Conservation (phyloP, 2,329 filamentous ascomycete genomes). For the Pseudocercospora musae region DNA sequence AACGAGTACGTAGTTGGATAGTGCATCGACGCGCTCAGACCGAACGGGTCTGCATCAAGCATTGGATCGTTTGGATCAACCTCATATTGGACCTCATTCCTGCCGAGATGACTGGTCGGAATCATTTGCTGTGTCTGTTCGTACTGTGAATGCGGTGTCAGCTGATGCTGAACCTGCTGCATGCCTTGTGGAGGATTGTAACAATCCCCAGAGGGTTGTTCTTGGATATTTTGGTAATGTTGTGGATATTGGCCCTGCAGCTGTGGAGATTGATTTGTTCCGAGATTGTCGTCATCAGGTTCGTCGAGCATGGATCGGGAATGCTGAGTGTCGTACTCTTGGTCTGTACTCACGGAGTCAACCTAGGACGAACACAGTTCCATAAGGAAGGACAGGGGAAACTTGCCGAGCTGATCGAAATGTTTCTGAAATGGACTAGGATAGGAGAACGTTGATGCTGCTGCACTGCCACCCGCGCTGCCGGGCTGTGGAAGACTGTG, state of each 20-base stretch:
- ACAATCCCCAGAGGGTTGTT: slow-evolving; percentile 24
- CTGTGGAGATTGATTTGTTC: slow-evolving; percentile 19
- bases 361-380: slow-evolving; percentile 65
- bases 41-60: slow-evolving; percentile 90
- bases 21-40: slow-evolving; percentile 82
- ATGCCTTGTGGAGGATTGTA: slow-evolving; percentile 21
- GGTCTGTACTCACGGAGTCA: slow-evolving; percentile 73
- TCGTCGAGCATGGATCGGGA: slow-evolving; percentile 66
- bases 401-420: slow-evolving; percentile 92
- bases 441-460: slow-evolving; percentile 59
- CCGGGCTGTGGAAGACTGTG: slow-evolving; percentile 30
- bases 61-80: slow-evolving; percentile 77
- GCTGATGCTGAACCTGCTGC: slow-evolving; percentile 12
- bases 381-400: slow-evolving; percentile 53
- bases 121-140: slow-evolving; percentile 20
- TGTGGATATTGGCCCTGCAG: slow-evolving; percentile 30
- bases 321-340: slow-evolving; percentile 83
- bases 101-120: slow-evolving; percentile 21
- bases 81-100: slow-evolving; percentile 36
- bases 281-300: slow-evolving; percentile 33
- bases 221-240: slow-evolving; percentile 24
- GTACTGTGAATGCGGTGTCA: slow-evolving; percentile 14
- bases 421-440: slow-evolving; percentile 88
- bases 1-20: slow-evolving; percentile 22
- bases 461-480: slow-evolving; percentile 35